Evolutionary conservation across 169 alveolate genomes (phyloP).

Genomic region (Plasmodium ovale): DNA sequence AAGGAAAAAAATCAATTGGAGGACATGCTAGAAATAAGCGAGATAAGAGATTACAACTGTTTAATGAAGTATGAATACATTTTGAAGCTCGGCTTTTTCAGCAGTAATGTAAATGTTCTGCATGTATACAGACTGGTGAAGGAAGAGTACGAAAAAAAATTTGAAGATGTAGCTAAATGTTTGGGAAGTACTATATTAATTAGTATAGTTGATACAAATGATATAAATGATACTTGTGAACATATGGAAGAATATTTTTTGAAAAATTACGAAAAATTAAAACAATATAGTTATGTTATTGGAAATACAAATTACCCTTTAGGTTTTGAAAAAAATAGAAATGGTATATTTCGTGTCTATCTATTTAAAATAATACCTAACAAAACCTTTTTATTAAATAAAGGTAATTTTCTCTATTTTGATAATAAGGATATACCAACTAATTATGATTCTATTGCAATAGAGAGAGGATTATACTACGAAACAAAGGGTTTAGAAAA

Average conservation of each 20-base stretch:
- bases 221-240: constrained; percentile 30
- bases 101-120: constrained; percentile 67
- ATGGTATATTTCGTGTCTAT: constrained; percentile 45
- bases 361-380: constrained; percentile 59
- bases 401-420: constrained; percentile 10
- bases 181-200: constrained; percentile 53
- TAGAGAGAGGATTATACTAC: constrained; percentile 30
- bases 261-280: constrained; percentile 44
- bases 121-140: constrained; percentile 36
- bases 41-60: constrained; percentile 38
- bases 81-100: constrained; percentile 27
- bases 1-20: not conserved
- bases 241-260: constrained; percentile 32
- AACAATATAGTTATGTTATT: constrained; percentile 11
- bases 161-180: constrained; percentile 27
- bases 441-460: constrained; percentile 68
- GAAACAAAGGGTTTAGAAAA: not conserved
- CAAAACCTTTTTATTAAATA: constrained; percentile 54
- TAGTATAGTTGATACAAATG: constrained; percentile 58
- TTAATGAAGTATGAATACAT: constrained; percentile 67
- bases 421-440: constrained; percentile 31
- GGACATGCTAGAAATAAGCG: constrained; percentile 40
- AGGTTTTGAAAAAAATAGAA: constrained; percentile 64
- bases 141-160: constrained; percentile 35
- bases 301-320: constrained; percentile 67